Percentiles rank a stretch among this genome's conserved stretches.
Evolutionary conservation across 192 early-diverging fungal species (phyloP).

Genomic region (Coemansia sp.): DNA sequence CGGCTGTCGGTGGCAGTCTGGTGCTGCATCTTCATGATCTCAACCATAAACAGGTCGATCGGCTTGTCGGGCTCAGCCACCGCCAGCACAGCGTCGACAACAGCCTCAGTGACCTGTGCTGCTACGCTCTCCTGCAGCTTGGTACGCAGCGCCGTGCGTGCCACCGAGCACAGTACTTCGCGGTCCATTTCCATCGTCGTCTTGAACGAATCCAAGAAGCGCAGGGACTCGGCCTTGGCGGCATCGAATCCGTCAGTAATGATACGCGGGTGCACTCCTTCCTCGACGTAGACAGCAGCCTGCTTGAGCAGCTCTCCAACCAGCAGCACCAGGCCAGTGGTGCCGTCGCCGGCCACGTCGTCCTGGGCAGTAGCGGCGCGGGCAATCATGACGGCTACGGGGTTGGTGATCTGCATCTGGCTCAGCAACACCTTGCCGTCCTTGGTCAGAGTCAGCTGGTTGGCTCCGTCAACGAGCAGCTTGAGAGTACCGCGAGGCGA

Average conservation of each 20-base stretch:
- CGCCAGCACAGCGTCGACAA: constrained; percentile 94
- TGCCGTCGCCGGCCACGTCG: constrained; percentile 98
- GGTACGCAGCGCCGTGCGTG: constrained; percentile 94
- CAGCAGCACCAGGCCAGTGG: constrained; percentile 94
- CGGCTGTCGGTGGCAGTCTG: constrained; percentile 96
- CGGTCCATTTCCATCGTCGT: constrained; percentile 80
- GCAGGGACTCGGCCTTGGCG: constrained; percentile 92
- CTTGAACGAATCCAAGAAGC: constrained; percentile 93
- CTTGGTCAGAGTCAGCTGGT: constrained; percentile 96
- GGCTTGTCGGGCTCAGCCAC: constrained; percentile 81
- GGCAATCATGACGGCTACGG: constrained; percentile 99
- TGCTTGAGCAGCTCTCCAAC: constrained; percentile 98
- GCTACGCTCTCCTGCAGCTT: constrained; percentile 91
- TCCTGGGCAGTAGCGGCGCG: constrained; percentile 99
- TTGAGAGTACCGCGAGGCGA: constrained; percentile 99
- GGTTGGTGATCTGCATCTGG: constrained; percentile 99
- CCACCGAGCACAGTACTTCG: constrained; percentile 85
- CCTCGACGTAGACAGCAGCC: constrained; percentile 89
- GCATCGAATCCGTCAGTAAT: constrained; percentile 97
- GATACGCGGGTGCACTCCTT: constrained; percentile 95
- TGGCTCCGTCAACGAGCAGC: constrained; percentile 97
- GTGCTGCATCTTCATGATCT: constrained; percentile 99
- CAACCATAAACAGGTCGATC: constrained; percentile 99
- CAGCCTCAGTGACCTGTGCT: constrained; percentile 92
- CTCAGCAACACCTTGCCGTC: constrained; percentile 98